Evolutionary conservation across 257 asterid genomes (phyloP), one percentile per base, ranked within the genome.

Genomic region (Oldenlandia corymbosa): DNA sequence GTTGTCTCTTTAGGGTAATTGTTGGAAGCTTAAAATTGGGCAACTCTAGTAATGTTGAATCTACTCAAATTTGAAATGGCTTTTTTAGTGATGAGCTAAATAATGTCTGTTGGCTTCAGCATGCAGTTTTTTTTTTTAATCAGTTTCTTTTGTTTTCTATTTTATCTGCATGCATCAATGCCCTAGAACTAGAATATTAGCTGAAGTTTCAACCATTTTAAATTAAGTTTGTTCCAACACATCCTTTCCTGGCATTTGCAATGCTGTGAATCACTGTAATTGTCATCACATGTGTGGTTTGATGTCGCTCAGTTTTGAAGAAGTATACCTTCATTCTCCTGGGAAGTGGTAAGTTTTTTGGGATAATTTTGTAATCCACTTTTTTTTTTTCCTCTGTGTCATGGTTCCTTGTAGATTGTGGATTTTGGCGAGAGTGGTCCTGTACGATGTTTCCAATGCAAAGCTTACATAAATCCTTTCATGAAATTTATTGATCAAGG

Each of bases 391-490:
- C n/a, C n/a, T 46, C 57, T 30, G 32, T 23, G 13, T 24, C 1
- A 13, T 42, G 28, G n/a, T 68, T 43, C 58, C 60, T 47, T 57
- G 48, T 75, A 93, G 99, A 90, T 90, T 70, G 97, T 93, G 77
- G 99, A 93, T 80, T 93, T 93, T 75, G 96, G 96, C 48, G 99
- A 90, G 76, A 76, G 81, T 80, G 99, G 99, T 62, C 99, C 99
- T 61, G 96, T 93, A 69, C 91, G 99, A 74, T 93, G 99, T 78
- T 90, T 95, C 61, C 97, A 95, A 20, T 93, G 99, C 83, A 90
- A 93, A 79, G 96, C 96, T 68, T 93, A 93, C 84, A 88, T 93
- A 39, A 93, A 93, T 73, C 99, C 99, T 62, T 90, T 90, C 58
- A 79, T 93, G 91, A 93, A 88, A 81, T 93, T 93, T 69, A 83